Percentiles rank a stretch among this genome's conserved stretches.
Conservation (phyloP, 352 stramenopile genomes). For the Aphanomyces astaci region DNA sequence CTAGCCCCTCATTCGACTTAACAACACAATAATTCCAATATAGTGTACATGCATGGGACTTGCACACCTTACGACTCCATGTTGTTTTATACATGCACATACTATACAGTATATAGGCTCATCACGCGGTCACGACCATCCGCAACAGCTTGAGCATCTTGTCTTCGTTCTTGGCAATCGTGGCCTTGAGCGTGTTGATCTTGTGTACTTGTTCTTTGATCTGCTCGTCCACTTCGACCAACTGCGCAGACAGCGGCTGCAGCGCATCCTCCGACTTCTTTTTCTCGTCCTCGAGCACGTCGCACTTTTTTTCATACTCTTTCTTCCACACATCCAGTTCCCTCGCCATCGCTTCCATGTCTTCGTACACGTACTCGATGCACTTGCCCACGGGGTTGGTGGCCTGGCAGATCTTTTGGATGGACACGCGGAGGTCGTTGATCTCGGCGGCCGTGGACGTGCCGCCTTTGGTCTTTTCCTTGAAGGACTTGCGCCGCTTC, state of each 20-base stretch:
- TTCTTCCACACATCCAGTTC: slow-evolving; percentile 89
- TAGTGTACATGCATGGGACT: too few relatives aligned
- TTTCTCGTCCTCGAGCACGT: slow-evolving; percentile 74
- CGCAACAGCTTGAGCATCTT: slow-evolving; percentile 85
- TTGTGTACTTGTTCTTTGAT: slow-evolving; percentile 88
- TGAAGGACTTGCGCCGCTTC: slow-evolving; percentile 71
- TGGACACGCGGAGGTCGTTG: slow-evolving; percentile 63
- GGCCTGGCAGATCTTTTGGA: slow-evolving; percentile 89
- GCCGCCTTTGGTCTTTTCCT: slow-evolving; percentile 64
- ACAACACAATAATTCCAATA: too few relatives aligned
- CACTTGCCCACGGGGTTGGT: slow-evolving; percentile 86
- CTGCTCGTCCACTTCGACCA: slow-evolving; percentile 83
- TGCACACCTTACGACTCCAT: too few relatives aligned
- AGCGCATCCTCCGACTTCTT: slow-evolving; percentile 79
- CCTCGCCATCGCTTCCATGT: slow-evolving; percentile 90
- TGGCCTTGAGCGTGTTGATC: slow-evolving; percentile 88
- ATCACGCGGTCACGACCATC: slow-evolving; percentile 75
- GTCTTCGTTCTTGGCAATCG: slow-evolving; percentile 89
- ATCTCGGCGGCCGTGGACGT: slow-evolving; percentile 64
- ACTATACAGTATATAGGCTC: too few relatives aligned
- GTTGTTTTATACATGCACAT: too few relatives aligned
- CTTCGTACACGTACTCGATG: slow-evolving; percentile 91
- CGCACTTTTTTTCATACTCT: slow-evolving; percentile 69
- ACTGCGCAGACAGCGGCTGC: slow-evolving; percentile 69
- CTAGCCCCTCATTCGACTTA: slow-evolving; percentile 16